Base-by-base conservation (phyloP, 1,284 basidiomycete genomes). In the Austroboletus rostrupii region DNA sequence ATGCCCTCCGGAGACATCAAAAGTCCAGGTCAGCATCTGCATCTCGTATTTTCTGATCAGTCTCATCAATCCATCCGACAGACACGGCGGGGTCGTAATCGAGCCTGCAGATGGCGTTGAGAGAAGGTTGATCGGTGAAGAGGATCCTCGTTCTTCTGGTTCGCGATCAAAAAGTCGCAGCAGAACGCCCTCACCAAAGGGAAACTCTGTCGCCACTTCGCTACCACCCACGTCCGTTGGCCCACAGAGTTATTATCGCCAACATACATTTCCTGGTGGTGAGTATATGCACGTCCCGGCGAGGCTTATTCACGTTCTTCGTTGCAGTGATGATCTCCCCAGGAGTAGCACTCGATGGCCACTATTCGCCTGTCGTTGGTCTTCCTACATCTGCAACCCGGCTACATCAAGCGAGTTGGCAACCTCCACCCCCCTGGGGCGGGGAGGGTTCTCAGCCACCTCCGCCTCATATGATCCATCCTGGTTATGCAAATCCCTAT, bases 1-100 rank as follows among this genome's bases (percentile, higher is more conserved):
- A 83, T 63, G 81, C 81, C 14, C 68, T 82, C 37, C 71, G 77
- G 45, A 71, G 81, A 59, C 81, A 83, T 60, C 79, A 83, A 65
- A 82, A 81, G 56, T 86, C 85, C 53, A 79, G 85, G 84, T 83
- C 53, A 58, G 72, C 60, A 45, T 39, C 28, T 43, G 35, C 11
- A 44, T 50, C 32, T 53, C 21, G 31, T 43, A 36, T 48, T 45
- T 48, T 20, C 46, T 19, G 28, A 36, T 45, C 26, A 43, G 35
- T 44, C 23, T 49, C 48, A 39, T 31, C 21, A 54, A 53, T 32
- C 43, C 41, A 23, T 46, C 38, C 16, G 32, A 41, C 57, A 85
- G 83, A 58, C 84, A 87, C 58, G 83, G 84, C 58, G 85, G 85
- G 5, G 71, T 84, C n/a, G 70, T 84, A 47, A 76, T 83, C 51